These are phyloP conservation scores for Knufia petricola DNA, from an alignment of 2,329 filamentous ascomycete genomes.

Conservation along the genomic window DNA sequence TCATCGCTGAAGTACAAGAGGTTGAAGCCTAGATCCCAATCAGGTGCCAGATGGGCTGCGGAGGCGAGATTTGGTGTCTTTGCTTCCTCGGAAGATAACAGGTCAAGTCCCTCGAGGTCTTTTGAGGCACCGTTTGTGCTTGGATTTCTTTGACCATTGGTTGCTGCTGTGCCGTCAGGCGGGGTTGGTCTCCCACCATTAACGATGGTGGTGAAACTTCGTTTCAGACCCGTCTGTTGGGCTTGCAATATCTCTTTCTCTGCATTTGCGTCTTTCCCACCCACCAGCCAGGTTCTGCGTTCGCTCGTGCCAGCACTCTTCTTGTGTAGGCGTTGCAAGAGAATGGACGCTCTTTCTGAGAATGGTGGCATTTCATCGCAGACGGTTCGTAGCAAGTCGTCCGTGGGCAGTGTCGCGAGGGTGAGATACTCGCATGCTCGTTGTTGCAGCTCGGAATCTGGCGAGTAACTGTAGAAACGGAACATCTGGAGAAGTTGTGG, in stretches of 20 bases:
- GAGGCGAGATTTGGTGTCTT: slow-evolving; percentile 76
- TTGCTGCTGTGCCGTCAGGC: slow-evolving; percentile 28
- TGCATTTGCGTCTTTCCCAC: slow-evolving; percentile 84
- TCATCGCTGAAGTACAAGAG: slow-evolving; percentile 69
- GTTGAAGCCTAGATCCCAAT: slow-evolving; percentile 88
- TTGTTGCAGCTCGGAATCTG: slow-evolving; percentile 93
- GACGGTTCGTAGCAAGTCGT: slow-evolving; percentile 84
- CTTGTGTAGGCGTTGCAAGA: slow-evolving; percentile 85
- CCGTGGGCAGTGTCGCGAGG: slow-evolving; percentile 73
- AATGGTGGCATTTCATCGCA: slow-evolving; percentile 99
- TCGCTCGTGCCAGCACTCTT: slow-evolving; percentile 90
- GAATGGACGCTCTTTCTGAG: slow-evolving; percentile 82
- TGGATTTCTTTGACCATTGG: slow-evolving; percentile 29
- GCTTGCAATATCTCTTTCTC: slow-evolving; percentile 71
- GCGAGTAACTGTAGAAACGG: slow-evolving; percentile 80
- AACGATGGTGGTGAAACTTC: slow-evolving; percentile 61
- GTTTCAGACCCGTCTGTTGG: slow-evolving; percentile 72
- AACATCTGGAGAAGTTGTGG: slow-evolving; percentile 87
- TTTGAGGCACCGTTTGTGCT: slow-evolving; percentile 35
- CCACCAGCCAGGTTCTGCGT: slow-evolving; percentile 95
- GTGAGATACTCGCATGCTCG: slow-evolving; percentile 90
- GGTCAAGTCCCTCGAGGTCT: slow-evolving; percentile 74
- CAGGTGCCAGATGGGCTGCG: slow-evolving; percentile 82
- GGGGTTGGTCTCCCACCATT: slow-evolving; percentile 31
- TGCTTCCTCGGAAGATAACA: slow-evolving; percentile 47